Evolutionary conservation across 148 eudicot genomes (phyloP).

Genomic region (Nepenthes mirabilis): DNA sequence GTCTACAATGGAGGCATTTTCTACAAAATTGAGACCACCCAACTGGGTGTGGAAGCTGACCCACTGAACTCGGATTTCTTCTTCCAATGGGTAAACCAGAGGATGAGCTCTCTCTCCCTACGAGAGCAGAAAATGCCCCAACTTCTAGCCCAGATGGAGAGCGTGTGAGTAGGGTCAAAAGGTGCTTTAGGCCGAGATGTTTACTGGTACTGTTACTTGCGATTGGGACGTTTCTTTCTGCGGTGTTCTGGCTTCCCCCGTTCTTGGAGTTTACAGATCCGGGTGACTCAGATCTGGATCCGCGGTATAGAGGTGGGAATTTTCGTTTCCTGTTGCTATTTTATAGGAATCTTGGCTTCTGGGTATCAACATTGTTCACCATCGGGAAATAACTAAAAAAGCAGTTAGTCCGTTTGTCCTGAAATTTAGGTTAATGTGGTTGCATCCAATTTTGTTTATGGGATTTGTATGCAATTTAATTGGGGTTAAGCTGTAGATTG

Average conservation of each 20-base stretch:
- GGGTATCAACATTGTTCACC: neutral
- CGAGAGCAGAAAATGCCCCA: conserved; percentile 8
- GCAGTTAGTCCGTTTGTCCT: too few species aligned
- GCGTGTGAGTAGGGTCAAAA: conserved; percentile 17
- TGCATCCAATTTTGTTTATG: too few species aligned
- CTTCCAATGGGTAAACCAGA: conserved; percentile 31
- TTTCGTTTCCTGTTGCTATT: neutral
- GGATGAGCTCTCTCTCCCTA: conserved; percentile 8
- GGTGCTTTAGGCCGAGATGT: conserved; percentile 46
- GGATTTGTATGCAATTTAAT: too few species aligned
- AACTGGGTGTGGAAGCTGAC: conserved; percentile 10
- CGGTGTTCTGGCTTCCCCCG: conserved; percentile 81
- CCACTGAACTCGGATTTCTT: conserved; percentile 12
- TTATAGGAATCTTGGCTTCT: neutral
- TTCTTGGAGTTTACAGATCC: conserved; percentile 43
- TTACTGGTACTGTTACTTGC: conserved; percentile 61
- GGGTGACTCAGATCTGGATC: conserved; percentile 67
- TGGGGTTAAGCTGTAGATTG: too few species aligned
- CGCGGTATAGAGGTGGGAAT: conserved; percentile 41
- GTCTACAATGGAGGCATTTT: conserved; percentile 11
- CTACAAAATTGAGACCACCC: conserved; percentile 2
- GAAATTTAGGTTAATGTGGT: too few species aligned
- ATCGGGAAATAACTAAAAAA: too few species aligned
- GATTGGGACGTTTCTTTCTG: conserved; percentile 53
- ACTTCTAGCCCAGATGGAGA: conserved; percentile 1